These are phyloP conservation scores for Immersiporthe knoxdaviesiana DNA, from an alignment of 2,329 filamentous ascomycete genomes.

Conservation along the genomic window DNA sequence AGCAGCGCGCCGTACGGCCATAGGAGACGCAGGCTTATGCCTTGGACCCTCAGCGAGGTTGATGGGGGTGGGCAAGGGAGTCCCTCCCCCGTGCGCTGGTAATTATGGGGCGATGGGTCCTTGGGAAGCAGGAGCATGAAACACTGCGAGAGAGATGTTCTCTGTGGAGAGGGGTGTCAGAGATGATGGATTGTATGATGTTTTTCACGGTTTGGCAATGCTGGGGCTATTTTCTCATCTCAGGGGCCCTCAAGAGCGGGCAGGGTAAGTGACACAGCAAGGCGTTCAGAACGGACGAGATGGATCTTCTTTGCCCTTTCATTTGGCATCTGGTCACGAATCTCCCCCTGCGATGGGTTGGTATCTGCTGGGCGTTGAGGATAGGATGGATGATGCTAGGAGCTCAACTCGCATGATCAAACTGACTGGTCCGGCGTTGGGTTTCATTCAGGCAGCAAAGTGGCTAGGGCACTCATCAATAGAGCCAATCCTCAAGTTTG, in stretches of 20 bases:
- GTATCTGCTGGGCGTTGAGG: not conserved
- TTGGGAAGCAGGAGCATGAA: too few species aligned
- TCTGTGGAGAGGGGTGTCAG: not conserved
- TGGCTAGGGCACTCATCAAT: not conserved
- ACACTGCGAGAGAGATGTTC: not conserved
- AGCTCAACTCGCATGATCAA: not conserved
- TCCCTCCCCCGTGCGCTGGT: too few species aligned
- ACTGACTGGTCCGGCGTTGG: not conserved
- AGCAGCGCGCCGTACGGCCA: not conserved
- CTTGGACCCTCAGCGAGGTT: not conserved
- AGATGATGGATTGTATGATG: not conserved
- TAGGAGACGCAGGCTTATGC: fast-evolving
- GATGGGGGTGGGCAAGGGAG: not conserved
- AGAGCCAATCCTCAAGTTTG: not conserved
- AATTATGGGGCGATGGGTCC: too few species aligned
- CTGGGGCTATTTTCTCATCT: not conserved
- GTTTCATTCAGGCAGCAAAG: not conserved
- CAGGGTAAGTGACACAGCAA: not conserved
- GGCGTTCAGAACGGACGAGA: not conserved
- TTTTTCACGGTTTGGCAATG: not conserved
- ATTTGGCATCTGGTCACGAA: not conserved
- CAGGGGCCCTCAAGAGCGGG: not conserved
- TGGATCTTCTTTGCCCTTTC: not conserved
- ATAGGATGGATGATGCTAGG: not conserved
- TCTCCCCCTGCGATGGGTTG: not conserved